A percentile compares a stretch with the other conserved stretches of the same genome.
Conservation (phyloP, 441 rosid genomes). For the Adansonia madagascariensis region DNA sequence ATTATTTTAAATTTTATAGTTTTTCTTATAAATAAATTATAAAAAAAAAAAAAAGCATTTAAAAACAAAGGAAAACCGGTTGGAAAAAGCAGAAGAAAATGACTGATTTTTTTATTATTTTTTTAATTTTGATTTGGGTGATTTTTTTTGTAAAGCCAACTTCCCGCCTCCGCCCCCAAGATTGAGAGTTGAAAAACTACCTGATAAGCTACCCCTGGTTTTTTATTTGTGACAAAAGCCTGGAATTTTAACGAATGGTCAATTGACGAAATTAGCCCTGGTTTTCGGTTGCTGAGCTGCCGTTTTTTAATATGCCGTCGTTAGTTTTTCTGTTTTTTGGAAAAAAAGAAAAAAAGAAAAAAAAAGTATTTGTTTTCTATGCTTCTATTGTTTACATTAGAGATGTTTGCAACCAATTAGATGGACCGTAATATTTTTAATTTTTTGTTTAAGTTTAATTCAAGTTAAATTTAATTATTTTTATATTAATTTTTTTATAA, state of each 20-base stretch:
- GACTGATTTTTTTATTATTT: background rate
- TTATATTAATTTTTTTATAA: too few species aligned
- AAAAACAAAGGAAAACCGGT: background rate
- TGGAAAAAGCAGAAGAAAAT: background rate
- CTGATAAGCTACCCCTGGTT: slow-evolving; percentile 37
- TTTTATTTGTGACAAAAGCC: background rate
- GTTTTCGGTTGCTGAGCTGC: background rate
- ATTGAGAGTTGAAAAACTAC: slow-evolving; percentile 41
- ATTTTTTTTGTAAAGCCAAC: background rate
- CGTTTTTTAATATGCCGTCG: background rate
- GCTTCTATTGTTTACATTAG: background rate
- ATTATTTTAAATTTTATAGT: background rate
- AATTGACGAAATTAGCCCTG: slow-evolving; percentile 19
- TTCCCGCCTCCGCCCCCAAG: slow-evolving; percentile 46
- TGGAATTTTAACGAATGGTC: background rate
- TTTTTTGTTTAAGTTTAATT: too few species aligned
- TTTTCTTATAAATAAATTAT: background rate
- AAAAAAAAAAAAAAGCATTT: slow-evolving; percentile 29
- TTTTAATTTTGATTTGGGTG: background rate
- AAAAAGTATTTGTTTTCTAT: background rate
- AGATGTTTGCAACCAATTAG: too few species aligned
- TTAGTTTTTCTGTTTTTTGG: background rate
- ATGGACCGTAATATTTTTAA: too few species aligned
- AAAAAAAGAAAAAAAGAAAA: background rate
- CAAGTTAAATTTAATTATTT: too few species aligned